Evolutionary conservation across 495 filamentous ascomycete genomes (phyloP).

Genomic region (Aspergillus heteromorphus): DNA sequence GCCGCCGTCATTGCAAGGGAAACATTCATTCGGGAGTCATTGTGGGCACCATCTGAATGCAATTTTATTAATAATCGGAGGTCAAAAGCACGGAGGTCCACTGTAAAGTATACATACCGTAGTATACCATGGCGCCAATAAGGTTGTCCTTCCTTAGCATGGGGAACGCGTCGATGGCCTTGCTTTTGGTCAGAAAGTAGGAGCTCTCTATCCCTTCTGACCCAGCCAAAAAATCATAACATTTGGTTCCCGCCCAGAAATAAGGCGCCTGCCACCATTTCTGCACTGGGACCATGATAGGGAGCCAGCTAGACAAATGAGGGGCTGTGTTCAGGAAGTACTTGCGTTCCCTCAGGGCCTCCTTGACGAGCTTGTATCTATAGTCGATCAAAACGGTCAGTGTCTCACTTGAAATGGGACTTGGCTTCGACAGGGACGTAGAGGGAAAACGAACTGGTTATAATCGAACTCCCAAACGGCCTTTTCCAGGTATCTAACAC

Average conservation of each 20-base stretch:
- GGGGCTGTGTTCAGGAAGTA: constrained; percentile 96
- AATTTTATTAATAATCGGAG: constrained; percentile 13
- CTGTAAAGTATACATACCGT: constrained; percentile 46
- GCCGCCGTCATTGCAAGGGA: constrained; percentile 94
- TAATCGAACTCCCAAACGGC: constrained; percentile 96
- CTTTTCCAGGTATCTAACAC: constrained; percentile 94
- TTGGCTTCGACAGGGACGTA: not conserved
- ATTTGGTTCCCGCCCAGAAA: constrained; percentile 95
- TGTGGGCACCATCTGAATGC: constrained; percentile 78
- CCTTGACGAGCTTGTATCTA: constrained; percentile 81
- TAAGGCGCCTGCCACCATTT: constrained; percentile 98
- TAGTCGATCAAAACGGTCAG: not conserved
- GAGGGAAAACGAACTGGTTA: constrained; percentile 57
- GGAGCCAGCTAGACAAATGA: constrained; percentile 89
- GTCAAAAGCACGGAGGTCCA: not conserved
- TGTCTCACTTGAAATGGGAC: not conserved
- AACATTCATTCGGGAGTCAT: constrained; percentile 98
- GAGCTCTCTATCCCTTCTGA: constrained; percentile 96
- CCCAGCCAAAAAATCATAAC: constrained; percentile 90
- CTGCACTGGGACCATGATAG: constrained; percentile 94
- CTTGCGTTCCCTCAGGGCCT: constrained; percentile 92
- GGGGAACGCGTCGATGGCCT: constrained; percentile 93
- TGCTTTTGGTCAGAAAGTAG: constrained; percentile 92
- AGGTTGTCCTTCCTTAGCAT: constrained; percentile 88
- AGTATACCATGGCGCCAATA: constrained; percentile 91